phyloP scores from a whole-genome alignment of 2,329 filamentous ascomycete species.

The Colletotrichum graminicola region DNA sequence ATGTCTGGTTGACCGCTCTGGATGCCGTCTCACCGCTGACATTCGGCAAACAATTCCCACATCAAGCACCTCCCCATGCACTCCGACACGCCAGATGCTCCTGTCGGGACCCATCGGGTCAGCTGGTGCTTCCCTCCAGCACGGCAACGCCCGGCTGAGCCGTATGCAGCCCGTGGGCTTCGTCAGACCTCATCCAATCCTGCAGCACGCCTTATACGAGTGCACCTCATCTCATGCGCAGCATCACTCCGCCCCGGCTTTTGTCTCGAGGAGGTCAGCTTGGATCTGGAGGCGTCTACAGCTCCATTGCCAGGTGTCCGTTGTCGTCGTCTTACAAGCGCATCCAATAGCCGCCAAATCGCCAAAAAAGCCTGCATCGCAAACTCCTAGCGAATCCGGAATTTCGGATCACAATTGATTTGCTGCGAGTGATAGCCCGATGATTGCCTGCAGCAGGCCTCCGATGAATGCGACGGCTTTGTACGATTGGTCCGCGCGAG shows the following conservation, averaged over 20 bases:
- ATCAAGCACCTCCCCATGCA: conserved; percentile 12
- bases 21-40: conserved; percentile 26
- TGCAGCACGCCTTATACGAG: conserved; percentile 26
- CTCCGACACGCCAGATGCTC: neutral
- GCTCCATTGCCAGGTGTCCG: neutral
- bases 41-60: conserved; percentile 16
- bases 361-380: conserved; percentile 1
- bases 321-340: conserved; percentile 1
- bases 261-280: neutral
- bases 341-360: conserved; percentile 16
- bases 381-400: neutral
- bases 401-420: conserved; percentile 6
- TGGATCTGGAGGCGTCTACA: neutral
- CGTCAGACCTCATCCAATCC: conserved; percentile 32
- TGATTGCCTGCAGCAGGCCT: conserved; percentile 19
- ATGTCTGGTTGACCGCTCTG: conserved; percentile 11
- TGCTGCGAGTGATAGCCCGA: neutral
- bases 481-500: conserved; percentile 17
- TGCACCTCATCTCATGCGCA: conserved; percentile 19
- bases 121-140: conserved; percentile 4
- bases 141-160: neutral
- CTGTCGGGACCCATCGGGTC: conserved; percentile 17
- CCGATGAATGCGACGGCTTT: neutral
- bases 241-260: conserved; percentile 26
- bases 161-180: conserved; percentile 20